Evolutionary conservation across 257 asterid genomes (phyloP).

Genomic region (Jacaranda copaia): DNA sequence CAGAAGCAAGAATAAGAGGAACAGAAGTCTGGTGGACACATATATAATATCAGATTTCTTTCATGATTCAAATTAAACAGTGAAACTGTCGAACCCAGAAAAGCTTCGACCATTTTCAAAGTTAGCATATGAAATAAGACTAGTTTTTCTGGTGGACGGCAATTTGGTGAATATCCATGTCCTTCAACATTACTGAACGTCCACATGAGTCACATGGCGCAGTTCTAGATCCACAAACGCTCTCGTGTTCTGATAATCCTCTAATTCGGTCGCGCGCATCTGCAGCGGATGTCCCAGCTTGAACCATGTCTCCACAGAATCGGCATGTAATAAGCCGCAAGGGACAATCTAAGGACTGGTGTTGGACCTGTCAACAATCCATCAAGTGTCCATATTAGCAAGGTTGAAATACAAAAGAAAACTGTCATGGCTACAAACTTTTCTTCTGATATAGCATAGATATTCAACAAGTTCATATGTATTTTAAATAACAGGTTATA

Average conservation of each 20-base stretch:
- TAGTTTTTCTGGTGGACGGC: slow-evolving; percentile 89
- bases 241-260: slow-evolving; percentile 92
- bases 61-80: too few relatives aligned
- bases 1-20: too few relatives aligned
- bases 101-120: too few relatives aligned
- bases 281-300: slow-evolving; percentile 80
- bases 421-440: too few relatives aligned
- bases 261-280: slow-evolving; percentile 86
- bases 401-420: background rate
- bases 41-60: too few relatives aligned
- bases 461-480: too few relatives aligned
- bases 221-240: slow-evolving; percentile 90
- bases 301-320: slow-evolving; percentile 98
- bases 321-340: slow-evolving; percentile 81
- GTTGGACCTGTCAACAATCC: slow-evolving; percentile 69
- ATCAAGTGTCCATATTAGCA: background rate
- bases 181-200: slow-evolving; percentile 96
- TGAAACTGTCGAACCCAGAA: too few relatives aligned
- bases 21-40: too few relatives aligned
- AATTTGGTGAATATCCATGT: slow-evolving; percentile 93
- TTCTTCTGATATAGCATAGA: too few relatives aligned
- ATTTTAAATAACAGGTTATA: too few relatives aligned
- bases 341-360: slow-evolving; percentile 79
- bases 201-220: slow-evolving; percentile 98
- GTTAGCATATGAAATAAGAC: background rate